Evolutionary conservation across 2,329 filamentous ascomycete species (phyloP).

Genomic region (Ophiognomonia clavigignenti-juglandacearum): DNA sequence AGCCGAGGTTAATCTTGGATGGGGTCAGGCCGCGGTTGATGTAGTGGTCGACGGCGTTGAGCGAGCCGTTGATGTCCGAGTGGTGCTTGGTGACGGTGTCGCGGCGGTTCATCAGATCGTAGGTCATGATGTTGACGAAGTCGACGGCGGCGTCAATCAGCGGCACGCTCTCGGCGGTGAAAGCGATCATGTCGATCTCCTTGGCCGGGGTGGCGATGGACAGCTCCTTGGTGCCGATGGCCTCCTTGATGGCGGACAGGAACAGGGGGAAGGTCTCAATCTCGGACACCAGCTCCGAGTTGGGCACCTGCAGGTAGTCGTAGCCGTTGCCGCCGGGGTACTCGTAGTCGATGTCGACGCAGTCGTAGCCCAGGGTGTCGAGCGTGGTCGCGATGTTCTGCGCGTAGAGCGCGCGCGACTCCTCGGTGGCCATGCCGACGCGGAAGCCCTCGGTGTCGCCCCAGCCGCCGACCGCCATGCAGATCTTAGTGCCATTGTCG

Average conservation of each 20-base stretch:
- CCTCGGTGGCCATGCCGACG: conserved; percentile 40
- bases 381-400: conserved; percentile 52
- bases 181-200: conserved; percentile 62
- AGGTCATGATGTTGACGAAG: conserved; percentile 65
- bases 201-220: conserved; percentile 66
- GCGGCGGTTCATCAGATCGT: conserved; percentile 67
- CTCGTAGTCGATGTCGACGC: conserved; percentile 63
- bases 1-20: conserved; percentile 54
- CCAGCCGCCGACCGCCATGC: conserved; percentile 64
- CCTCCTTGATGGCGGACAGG: conserved; percentile 51
- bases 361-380: conserved; percentile 52
- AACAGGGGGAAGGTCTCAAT: conserved; percentile 60
- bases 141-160: conserved; percentile 56
- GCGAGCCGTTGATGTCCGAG: conserved; percentile 53
- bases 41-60: conserved; percentile 54
- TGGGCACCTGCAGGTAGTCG: conserved; percentile 63
- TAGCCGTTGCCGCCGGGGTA: conserved; percentile 63
- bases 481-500: conserved; percentile 48
- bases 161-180: conserved; percentile 52
- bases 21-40: conserved; percentile 47
- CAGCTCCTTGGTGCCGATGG: conserved; percentile 56
- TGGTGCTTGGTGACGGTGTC: conserved; percentile 61
- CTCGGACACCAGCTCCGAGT: conserved; percentile 55
- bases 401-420: conserved; percentile 47
- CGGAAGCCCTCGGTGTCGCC: conserved; percentile 55